These are phyloP conservation scores for Cudoniella acicularis DNA, from an alignment of 495 filamentous ascomycete species.

Conservation along the genomic window DNA sequence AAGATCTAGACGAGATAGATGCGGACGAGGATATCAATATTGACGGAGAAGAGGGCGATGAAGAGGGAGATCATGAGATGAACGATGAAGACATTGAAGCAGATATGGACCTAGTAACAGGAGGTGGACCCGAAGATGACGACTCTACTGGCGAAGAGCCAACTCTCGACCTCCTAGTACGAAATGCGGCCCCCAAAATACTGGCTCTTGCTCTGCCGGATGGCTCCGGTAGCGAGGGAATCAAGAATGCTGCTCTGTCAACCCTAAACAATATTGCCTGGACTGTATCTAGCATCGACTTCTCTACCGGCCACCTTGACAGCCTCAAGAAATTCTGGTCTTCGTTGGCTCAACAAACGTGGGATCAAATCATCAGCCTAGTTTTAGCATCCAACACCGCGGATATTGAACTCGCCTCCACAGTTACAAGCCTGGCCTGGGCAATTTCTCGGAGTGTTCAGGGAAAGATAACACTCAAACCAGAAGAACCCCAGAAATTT, in stretches of 20 bases:
- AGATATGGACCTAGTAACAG: conserved; percentile 57
- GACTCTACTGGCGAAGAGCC: conserved; percentile 36
- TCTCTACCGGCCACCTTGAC: conserved; percentile 26
- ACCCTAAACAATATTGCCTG: conserved; percentile 60
- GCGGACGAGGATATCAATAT: conserved; percentile 31
- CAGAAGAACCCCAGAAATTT: conserved; percentile 51
- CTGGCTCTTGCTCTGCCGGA: conserved; percentile 35
- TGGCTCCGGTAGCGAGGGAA: conserved; percentile 22
- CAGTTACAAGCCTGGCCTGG: conserved; percentile 58
- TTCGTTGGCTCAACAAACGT: conserved; percentile 46
- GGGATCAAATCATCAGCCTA: conserved; percentile 45
- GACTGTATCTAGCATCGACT: conserved; percentile 49
- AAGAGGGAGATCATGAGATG: conserved; percentile 31
- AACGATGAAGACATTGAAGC: conserved; percentile 46
- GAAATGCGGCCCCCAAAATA: conserved; percentile 44
- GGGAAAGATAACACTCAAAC: conserved; percentile 40
- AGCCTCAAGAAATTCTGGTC: conserved; percentile 44
- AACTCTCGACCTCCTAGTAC: conserved; percentile 44
- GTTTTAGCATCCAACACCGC: conserved; percentile 53
- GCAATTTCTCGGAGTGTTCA: conserved; percentile 49
- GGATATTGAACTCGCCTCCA: conserved; percentile 53
- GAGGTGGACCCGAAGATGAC: conserved; percentile 35
- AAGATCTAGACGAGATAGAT: conserved; percentile 29
- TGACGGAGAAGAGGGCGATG: conserved; percentile 23
- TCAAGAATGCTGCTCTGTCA: conserved; percentile 44